These are phyloP conservation scores for Vigna reflexopilosa DNA, from an alignment of 306 rosid genomes.

Conservation along the genomic window DNA sequence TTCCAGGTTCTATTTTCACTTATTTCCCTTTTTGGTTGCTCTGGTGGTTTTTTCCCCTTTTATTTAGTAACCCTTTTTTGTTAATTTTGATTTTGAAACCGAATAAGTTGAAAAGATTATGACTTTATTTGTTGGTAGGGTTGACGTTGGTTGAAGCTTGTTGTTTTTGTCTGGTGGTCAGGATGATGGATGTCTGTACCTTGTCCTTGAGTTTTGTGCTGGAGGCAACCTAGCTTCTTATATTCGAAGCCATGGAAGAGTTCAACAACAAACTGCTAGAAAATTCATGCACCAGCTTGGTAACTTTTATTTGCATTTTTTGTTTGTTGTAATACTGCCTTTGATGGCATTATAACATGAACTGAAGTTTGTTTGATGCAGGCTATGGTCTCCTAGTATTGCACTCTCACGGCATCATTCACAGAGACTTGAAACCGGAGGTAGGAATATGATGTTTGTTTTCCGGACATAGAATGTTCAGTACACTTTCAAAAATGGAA, in stretches of 20 bases:
- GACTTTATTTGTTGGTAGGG: neutral
- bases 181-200: slow-evolving; percentile 58
- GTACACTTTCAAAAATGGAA: neutral
- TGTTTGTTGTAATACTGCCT: neutral
- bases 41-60: neutral
- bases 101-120: neutral
- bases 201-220: slow-evolving; percentile 67
- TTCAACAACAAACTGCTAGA: slow-evolving; percentile 58
- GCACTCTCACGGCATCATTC: slow-evolving; percentile 57
- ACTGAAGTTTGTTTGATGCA: slow-evolving; percentile 39
- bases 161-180: slow-evolving; percentile 19
- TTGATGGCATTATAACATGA: neutral
- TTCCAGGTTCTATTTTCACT: slow-evolving; percentile 53
- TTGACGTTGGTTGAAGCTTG: slow-evolving; percentile 25
- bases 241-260: slow-evolving; percentile 59
- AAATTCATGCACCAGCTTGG: slow-evolving; percentile 74
- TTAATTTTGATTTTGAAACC: neutral
- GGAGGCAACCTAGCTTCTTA: slow-evolving; percentile 69
- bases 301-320: slow-evolving; percentile 40
- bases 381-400: slow-evolving; percentile 59
- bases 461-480: neutral
- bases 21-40: neutral
- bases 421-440: slow-evolving; percentile 75
- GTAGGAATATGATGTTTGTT: slow-evolving; percentile 38
- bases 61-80: slow-evolving; percentile 3